Percentiles rank a stretch among this genome's conserved stretches.
Conservation (phyloP, 306 rosid genomes). For the Begonia peltatifolia region DNA sequence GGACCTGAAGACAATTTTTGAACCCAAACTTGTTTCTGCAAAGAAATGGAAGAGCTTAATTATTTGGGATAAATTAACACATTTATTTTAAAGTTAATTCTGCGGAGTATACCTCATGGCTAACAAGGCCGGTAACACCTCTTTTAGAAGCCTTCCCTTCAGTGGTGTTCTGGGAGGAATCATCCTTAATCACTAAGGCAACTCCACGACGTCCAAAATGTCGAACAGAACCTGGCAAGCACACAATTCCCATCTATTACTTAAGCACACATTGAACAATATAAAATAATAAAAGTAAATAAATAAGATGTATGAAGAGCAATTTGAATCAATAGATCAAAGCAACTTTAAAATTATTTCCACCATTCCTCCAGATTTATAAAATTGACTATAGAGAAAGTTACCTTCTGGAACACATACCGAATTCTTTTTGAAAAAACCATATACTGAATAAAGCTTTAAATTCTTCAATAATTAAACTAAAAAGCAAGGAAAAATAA, state of each 20-base stretch:
- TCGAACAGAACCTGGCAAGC: conserved; percentile 42
- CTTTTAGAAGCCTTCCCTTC: conserved; percentile 73
- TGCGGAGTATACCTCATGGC: conserved; percentile 50
- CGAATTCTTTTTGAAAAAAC: too few relatives aligned
- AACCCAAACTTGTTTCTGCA: conserved; percentile 98
- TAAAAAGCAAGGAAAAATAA: too few relatives aligned
- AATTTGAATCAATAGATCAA: not conserved
- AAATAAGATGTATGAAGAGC: too few relatives aligned
- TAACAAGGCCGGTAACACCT: conserved; percentile 41
- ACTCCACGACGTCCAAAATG: conserved; percentile 64
- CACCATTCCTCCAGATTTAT: too few relatives aligned
- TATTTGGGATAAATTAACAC: conserved; percentile 6
- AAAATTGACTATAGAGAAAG: too few relatives aligned
- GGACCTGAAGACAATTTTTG: conserved; percentile 89
- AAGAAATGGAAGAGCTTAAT: conserved; percentile 14
- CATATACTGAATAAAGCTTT: too few relatives aligned
- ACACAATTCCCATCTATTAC: not conserved
- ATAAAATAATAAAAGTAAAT: too few relatives aligned
- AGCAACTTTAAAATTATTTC: too few relatives aligned
- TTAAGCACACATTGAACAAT: too few relatives aligned
- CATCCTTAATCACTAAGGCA: conserved; percentile 41
- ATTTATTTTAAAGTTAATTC: not conserved
- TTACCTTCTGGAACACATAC: too few relatives aligned
- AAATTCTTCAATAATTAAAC: too few relatives aligned
- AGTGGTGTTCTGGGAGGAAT: conserved; percentile 29